Base-by-base conservation (phyloP, 495 filamentous ascomycete genomes). In the Neurospora sp. region DNA sequence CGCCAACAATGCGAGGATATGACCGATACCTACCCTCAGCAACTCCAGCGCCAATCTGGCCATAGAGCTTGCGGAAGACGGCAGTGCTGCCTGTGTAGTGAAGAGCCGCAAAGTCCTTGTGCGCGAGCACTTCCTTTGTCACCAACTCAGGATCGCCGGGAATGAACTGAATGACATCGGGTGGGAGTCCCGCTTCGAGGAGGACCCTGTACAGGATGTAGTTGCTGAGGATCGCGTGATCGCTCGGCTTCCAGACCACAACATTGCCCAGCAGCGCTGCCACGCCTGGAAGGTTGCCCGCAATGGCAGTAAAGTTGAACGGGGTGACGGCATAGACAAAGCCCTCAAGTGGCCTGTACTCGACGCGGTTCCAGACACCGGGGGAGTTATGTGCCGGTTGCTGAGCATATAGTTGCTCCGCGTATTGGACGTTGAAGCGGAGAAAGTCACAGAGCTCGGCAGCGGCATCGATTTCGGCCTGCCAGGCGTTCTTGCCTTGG, bases 401-500 rank as follows among this genome's bases (percentile, higher is more conserved):
- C 80, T 93, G 90, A 31, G 92, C 89, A 79, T 96, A 96, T 34
- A 96, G 78, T 78, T 96, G 92, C 82, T 96, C 91, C 24, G 93
- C 93, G 78, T 93, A 96, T 78, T 92, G 89, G 43, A 96, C 93
- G 76, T 93, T 94, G 84, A 96, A 96, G 73, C 92, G 87, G 77
- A 98, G 86, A 84, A 98, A 98, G 81, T 98, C 94, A 76, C 88
- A 90, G 54, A 97, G 83, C 85, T 98, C 94, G 3, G 95, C 95
- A 5, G 95, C 94, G 34, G 95, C 89, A 82, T 98, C 94, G 76
- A 98, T 97, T 88, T 98, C 94, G 24, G 94, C 94, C 81, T 98
- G 94, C 93, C 93, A 97, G 34, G 92, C 92, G 81, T 97, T 97
- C 87, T 98, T 98, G 75, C 94, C 94, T 82, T 98, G 94, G 39